A percentile compares a stretch with the other conserved stretches of the same genome.
Evolutionary conservation across 306 rosid species (phyloP).

Genomic region (Cucurbita argyrosperma): DNA sequence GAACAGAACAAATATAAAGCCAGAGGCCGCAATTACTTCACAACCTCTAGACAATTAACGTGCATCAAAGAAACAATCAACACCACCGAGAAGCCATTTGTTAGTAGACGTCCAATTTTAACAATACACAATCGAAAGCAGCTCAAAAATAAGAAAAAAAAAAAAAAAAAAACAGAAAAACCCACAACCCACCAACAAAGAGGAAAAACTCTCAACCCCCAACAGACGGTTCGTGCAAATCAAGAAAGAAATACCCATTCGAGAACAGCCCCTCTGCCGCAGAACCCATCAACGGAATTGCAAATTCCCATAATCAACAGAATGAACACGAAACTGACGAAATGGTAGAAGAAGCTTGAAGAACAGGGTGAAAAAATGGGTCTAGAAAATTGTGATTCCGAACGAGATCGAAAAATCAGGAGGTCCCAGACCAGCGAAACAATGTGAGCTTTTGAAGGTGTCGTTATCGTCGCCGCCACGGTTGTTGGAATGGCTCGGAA

Average conservation of each 20-base stretch:
- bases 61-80: not conserved
- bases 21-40: not conserved
- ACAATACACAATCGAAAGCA: not conserved
- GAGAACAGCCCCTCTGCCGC: not conserved
- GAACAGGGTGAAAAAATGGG: not conserved
- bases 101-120: not conserved
- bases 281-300: not conserved
- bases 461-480: not conserved
- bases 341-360: not conserved
- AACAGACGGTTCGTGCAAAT: not conserved
- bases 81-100: not conserved
- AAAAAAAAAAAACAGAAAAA: not conserved
- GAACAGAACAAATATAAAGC: not conserved
- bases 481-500: slow-evolving; percentile 3
- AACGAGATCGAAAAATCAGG: not conserved
- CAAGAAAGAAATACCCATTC: not conserved
- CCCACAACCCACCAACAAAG: not conserved
- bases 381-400: not conserved
- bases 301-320: not conserved
- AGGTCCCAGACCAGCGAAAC: not conserved
- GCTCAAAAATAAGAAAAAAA: not conserved
- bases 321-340: not conserved
- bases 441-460: not conserved
- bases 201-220: not conserved
- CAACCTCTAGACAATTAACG: not conserved